Evolutionary conservation across 2,329 filamentous ascomycete genomes (phyloP).

Genomic region (Claviceps humidiphila): DNA sequence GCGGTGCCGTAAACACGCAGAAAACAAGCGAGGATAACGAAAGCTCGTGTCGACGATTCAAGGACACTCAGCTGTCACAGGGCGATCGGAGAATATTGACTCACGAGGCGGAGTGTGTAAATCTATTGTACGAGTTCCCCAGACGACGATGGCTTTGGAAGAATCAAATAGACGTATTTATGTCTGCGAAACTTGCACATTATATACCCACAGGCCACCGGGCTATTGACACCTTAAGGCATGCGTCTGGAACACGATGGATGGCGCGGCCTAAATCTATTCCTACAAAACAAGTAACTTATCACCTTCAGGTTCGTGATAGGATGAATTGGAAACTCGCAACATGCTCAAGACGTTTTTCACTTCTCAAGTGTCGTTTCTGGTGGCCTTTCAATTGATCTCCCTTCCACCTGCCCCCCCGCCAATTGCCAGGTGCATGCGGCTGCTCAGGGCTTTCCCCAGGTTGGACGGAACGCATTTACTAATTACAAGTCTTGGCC

Average conservation of each 20-base stretch:
- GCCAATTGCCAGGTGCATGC: constrained; percentile 4
- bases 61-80: neutral
- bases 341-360: neutral
- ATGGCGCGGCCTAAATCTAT: neutral
- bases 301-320: neutral
- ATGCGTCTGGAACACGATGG: neutral
- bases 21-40: neutral
- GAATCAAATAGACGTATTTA: neutral
- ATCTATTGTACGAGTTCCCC: constrained; percentile 1
- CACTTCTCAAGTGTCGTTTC: neutral
- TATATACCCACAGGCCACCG: too few species aligned
- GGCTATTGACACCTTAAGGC: neutral
- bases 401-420: constrained; percentile 2
- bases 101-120: neutral
- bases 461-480: neutral
- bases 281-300: neutral
- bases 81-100: neutral
- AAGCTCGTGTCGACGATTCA: neutral
- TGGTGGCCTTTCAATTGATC: neutral
- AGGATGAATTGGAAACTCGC: neutral
- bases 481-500: neutral
- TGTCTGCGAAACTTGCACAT: neutral
- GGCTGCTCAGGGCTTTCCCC: constrained; percentile 5
- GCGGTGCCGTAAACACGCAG: neutral
- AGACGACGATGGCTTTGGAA: neutral